These are phyloP conservation scores for Xylaria multiplex DNA, from an alignment of 2,329 filamentous ascomycete genomes.

Conservation along the genomic window DNA sequence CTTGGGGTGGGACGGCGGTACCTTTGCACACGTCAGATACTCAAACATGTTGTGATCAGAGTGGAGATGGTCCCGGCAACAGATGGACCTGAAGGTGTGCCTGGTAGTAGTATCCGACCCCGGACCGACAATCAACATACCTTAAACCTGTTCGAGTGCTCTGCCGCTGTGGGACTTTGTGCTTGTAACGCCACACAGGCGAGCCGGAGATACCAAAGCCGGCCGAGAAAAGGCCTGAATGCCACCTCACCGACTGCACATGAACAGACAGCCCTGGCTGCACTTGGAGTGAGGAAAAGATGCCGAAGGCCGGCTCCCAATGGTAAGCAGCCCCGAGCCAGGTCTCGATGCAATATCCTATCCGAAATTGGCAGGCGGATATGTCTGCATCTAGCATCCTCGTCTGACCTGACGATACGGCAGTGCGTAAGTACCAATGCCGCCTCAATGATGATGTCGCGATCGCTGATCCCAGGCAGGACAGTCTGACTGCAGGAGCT, in stretches of 20 bases:
- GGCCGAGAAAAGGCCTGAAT: conserved; percentile 31
- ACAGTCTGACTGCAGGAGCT: conserved; percentile 30
- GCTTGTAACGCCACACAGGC: conserved; percentile 29
- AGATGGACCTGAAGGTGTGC: conserved; percentile 16
- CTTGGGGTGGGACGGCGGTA: conserved; percentile 28
- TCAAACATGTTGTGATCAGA: conserved; percentile 20
- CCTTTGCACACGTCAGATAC: conserved; percentile 36
- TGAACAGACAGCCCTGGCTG: conserved; percentile 28
- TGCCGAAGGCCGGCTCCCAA: conserved; percentile 37
- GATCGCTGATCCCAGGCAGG: conserved; percentile 19
- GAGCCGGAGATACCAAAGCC: conserved; percentile 29
- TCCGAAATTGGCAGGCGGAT: conserved; percentile 34
- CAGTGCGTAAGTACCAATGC: conserved; percentile 22
- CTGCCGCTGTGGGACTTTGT: conserved; percentile 29
- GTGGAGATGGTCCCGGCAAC: conserved; percentile 23
- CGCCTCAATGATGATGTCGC: conserved; percentile 23
- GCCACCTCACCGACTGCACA: conserved; percentile 26
- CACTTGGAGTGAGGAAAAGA: conserved; percentile 27
- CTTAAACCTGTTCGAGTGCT: conserved; percentile 8
- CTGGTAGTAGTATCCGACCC: conserved; percentile 22
- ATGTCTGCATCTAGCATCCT: conserved; percentile 24
- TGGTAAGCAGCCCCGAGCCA: conserved; percentile 29
- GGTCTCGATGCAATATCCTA: conserved; percentile 30
- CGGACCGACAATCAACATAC: conserved; percentile 18
- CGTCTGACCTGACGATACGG: conserved; percentile 25